phyloP scores from a whole-genome alignment of 768 basidiomycete genomes.

The Suillus fuscotomentosus region DNA sequence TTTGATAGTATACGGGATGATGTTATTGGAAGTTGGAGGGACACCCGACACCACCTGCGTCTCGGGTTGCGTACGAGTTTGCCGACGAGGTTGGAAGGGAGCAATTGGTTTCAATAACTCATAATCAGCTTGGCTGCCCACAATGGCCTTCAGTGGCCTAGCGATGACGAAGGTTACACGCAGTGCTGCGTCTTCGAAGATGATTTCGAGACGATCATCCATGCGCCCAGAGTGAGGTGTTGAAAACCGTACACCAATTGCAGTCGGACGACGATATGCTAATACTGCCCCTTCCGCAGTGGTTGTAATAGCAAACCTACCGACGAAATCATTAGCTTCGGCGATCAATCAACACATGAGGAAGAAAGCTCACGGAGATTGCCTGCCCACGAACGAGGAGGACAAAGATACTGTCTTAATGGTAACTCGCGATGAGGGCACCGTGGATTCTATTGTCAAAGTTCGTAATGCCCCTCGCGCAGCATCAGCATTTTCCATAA shows the following conservation, averaged over 20 bases:
- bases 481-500: conserved; percentile 41
- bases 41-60: conserved; percentile 23
- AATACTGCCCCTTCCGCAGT: not conserved
- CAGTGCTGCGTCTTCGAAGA: conserved; percentile 37
- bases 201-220: conserved; percentile 47
- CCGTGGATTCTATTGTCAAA: conserved; percentile 13
- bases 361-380: conserved; percentile 8
- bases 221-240: conserved; percentile 39
- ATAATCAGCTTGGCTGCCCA: conserved; percentile 50
- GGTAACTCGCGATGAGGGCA: conserved; percentile 8
- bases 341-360: not conserved
- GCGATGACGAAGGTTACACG: conserved; percentile 44
- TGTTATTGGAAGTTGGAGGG: conserved; percentile 13
- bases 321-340: not conserved
- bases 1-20: conserved; percentile 11
- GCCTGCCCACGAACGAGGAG: not conserved
- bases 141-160: conserved; percentile 42
- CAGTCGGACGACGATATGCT: conserved; percentile 6
- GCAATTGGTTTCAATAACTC: conserved; percentile 44
- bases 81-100: conserved; percentile 37
- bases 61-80: conserved; percentile 12
- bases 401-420: conserved; percentile 13
- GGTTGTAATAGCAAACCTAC: conserved; percentile 1
- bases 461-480: conserved; percentile 9
- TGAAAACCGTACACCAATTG: conserved; percentile 12